Conservation (phyloP, 495 filamentous ascomycete genomes). For the Lepidopterella palustris region DNA sequence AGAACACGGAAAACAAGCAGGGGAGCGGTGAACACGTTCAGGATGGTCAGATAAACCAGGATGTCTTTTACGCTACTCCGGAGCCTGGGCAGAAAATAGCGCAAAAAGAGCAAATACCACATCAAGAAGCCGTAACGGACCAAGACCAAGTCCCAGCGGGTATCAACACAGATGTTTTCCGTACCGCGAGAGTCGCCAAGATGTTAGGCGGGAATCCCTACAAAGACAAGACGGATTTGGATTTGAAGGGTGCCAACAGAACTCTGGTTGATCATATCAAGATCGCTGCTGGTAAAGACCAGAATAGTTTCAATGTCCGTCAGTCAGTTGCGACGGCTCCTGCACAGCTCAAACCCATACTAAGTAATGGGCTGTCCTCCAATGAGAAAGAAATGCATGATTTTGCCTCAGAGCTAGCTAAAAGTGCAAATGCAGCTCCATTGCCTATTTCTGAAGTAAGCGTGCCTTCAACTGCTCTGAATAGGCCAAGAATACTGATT, state of each 20-base stretch:
- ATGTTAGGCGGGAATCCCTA: slow-evolving; percentile 41
- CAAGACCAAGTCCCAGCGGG: slow-evolving; percentile 49
- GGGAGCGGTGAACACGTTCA: slow-evolving; percentile 31
- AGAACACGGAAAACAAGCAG: slow-evolving; percentile 45
- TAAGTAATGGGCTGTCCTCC: slow-evolving; percentile 1
- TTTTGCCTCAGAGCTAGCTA: slow-evolving; percentile 36
- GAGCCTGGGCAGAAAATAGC: slow-evolving; percentile 12
- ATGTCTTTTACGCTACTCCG: slow-evolving; percentile 47
- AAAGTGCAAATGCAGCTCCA: slow-evolving; percentile 23
- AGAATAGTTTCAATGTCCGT: slow-evolving; percentile 42
- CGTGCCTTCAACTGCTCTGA: not conserved
- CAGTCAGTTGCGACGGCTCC: slow-evolving; percentile 26
- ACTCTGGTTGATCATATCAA: slow-evolving; percentile 33
- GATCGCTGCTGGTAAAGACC: slow-evolving; percentile 31
- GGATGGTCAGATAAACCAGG: slow-evolving; percentile 48
- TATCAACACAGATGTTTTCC: slow-evolving; percentile 56
- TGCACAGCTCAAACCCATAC: slow-evolving; percentile 7
- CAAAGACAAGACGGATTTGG: slow-evolving; percentile 23
- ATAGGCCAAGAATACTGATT: slow-evolving; percentile 33
- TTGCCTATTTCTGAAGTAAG: slow-evolving; percentile 22
- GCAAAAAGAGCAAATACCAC: slow-evolving; percentile 21
- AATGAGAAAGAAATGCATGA: slow-evolving; percentile 29
- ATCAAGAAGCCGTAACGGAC: slow-evolving; percentile 26
- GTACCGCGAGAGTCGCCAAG: slow-evolving; percentile 52
- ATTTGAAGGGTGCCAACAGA: slow-evolving; percentile 27